Base-by-base conservation (phyloP, 2,329 filamentous ascomycete species). In the Clonostachys solani region DNA sequence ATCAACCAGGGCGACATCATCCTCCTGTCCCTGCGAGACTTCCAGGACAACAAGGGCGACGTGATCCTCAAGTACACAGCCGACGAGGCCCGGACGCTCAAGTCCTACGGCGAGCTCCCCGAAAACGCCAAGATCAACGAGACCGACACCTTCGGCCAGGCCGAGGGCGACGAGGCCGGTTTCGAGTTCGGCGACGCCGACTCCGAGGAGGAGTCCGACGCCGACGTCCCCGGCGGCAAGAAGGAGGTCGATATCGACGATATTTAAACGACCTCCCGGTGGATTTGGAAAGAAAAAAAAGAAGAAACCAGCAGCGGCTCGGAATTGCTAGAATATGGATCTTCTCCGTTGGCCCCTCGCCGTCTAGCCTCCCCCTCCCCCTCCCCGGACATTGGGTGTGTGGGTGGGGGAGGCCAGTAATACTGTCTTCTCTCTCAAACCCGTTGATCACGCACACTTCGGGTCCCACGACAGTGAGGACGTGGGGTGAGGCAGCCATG, bases 41-140 rank as follows among this genome's bases (percentile, higher is more conserved):
- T 95, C 75, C 90, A 95, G 68, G 89, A 94, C 72, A 87, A 92
- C 74, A 95, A 95, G 76, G 92, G 92, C 68, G 92, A 96, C 67
- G 95, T 96, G 69, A 94, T 94, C 65, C 83, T 95, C 67, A 97
- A 96, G 78, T 96, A 96, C 82, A 89, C 83, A 49, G 86, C 90
- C 73, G 94, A 99, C 66, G 94, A 97, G 78, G 94, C 94, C 61
- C 86, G 94, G 65, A 88, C 84, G 57, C 82, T 99, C 63, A 97
- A 97, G 77, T 89, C 91, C 52, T 97, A 97, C 72, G 94, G 94
- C 69, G 94, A 99, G 73, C 80, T 99, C 51, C 94, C 94, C 58
- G 94, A 97, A 75, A 88, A 84, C 63, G 94, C 94, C 68, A 97
- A 97, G 87, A 99, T 99, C 83, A 99, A 99, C 83, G 94, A 99